Percentiles rank a stretch among this genome's conserved stretches.
These are phyloP conservation scores for Cryptococcus sp. DNA, from an alignment of 1,284 basidiomycete genomes.

Conservation along the genomic window DNA sequence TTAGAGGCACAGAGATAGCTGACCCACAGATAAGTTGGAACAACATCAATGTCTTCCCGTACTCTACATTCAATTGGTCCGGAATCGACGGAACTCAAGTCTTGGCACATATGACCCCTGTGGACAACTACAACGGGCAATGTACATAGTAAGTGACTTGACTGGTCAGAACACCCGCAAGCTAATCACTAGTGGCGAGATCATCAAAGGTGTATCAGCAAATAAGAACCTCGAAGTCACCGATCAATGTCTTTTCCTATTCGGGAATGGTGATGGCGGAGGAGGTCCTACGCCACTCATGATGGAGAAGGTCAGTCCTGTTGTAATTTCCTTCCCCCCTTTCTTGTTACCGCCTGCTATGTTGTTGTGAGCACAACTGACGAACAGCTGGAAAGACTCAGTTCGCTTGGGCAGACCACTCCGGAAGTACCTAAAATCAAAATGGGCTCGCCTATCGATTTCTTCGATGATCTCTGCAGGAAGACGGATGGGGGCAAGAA, in stretches of 20 bases:
- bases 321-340: too few relatives aligned
- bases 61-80: slow-evolving; percentile 92
- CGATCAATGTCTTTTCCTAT: slow-evolving; percentile 69
- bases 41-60: slow-evolving; percentile 70
- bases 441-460: slow-evolving; percentile 4
- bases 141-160: slow-evolving; percentile 6
- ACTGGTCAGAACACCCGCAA: not conserved
- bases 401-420: not conserved
- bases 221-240: slow-evolving; percentile 88
- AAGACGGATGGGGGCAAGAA: slow-evolving; percentile 62
- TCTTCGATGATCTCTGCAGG: slow-evolving; percentile 55
- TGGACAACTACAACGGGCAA: slow-evolving; percentile 39
- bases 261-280: slow-evolving; percentile 82
- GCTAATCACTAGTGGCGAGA: slow-evolving; percentile 63
- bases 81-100: slow-evolving; percentile 62
- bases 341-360: slow-evolving; percentile 41
- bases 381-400: too few relatives aligned
- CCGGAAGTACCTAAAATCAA: slow-evolving; percentile 2
- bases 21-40: slow-evolving; percentile 1
- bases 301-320: slow-evolving; percentile 85
- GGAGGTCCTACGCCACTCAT: slow-evolving; percentile 57
- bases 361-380: not conserved
- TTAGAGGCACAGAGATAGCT: too few relatives aligned
- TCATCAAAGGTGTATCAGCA: slow-evolving; percentile 69
- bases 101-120: slow-evolving; percentile 85